Conservation (phyloP, 768 basidiomycete genomes). For the Termitomyces sp. region DNA sequence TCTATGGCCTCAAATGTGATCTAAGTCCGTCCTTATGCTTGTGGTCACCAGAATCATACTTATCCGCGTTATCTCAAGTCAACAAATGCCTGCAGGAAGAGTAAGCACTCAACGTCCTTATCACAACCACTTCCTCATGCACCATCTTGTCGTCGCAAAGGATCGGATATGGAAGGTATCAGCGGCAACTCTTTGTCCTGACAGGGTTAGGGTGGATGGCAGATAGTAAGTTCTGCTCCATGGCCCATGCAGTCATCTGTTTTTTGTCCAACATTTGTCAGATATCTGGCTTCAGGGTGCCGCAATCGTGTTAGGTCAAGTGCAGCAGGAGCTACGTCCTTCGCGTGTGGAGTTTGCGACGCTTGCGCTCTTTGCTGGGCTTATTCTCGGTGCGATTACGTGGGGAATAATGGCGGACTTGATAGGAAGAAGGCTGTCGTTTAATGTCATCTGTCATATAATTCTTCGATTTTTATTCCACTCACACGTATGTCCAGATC, state of each 20-base stretch:
- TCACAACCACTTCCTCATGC: background rate
- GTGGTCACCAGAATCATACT: background rate
- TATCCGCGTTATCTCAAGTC: constrained; percentile 19
- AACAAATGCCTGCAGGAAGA: constrained; percentile 42
- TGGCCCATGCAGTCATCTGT: background rate
- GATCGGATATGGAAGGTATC: constrained; percentile 46
- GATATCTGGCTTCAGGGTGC: constrained; percentile 44
- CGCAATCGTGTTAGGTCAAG: constrained; percentile 38
- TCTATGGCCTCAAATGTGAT: constrained; percentile 17
- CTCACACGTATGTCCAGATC: constrained; percentile 11
- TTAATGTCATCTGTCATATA: constrained; percentile 24
- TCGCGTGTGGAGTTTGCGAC: constrained; percentile 38
- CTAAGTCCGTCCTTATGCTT: constrained; percentile 9
- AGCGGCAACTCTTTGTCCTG: constrained; percentile 39
- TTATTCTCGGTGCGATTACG: constrained; percentile 41
- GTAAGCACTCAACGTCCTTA: constrained; percentile 16
- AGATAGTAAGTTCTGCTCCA: constrained; percentile 31
- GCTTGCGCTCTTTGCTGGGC: constrained; percentile 39
- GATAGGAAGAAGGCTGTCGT: constrained; percentile 40
- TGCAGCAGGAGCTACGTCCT: constrained; percentile 37
- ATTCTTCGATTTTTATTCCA: background rate
- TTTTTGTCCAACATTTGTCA: background rate
- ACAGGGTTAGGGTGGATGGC: constrained; percentile 45
- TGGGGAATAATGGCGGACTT: constrained; percentile 48
- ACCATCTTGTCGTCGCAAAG: constrained; percentile 16